Percentiles rank a stretch among this genome's conserved stretches.
These are phyloP conservation scores for Cornus florida DNA, from an alignment of 148 eudicot species.

Conservation along the genomic window DNA sequence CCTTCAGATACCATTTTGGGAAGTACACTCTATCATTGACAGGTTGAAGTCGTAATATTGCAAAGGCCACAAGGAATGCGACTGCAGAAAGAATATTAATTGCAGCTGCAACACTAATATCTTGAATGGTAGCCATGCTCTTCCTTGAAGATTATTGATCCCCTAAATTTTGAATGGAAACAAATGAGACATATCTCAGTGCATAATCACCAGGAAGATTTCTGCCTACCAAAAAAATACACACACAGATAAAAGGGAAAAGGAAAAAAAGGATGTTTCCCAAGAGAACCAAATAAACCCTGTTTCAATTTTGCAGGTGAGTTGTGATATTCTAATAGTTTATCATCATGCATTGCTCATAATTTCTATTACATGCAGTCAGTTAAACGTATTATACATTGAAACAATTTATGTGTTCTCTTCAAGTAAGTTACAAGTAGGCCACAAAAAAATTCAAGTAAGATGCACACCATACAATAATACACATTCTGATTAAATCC, in stretches of 20 bases:
- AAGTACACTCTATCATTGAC: slow-evolving; percentile 91
- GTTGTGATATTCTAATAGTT: neutral
- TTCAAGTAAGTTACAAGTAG: neutral
- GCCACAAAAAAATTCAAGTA: neutral
- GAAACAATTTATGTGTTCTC: no score
- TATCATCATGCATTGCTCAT: neutral
- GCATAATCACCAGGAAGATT: neutral
- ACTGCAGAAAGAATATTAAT: slow-evolving; percentile 73
- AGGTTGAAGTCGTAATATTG: slow-evolving; percentile 90
- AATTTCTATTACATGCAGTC: neutral
- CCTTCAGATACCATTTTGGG: slow-evolving; percentile 98
- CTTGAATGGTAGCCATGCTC: slow-evolving; percentile 72
- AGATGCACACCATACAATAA: neutral
- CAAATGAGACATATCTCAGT: slow-evolving; percentile 6
- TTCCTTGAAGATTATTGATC: slow-evolving; percentile 18
- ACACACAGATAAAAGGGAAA: neutral
- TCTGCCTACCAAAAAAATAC: neutral
- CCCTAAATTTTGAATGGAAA: slow-evolving; percentile 33
- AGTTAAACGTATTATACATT: no score
- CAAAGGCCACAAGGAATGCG: slow-evolving; percentile 77
- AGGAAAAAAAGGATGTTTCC: no score
- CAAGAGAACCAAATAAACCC: neutral
- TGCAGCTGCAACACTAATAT: slow-evolving; percentile 63
- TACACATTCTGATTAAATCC: neutral
- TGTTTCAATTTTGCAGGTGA: neutral